phyloP scores from a whole-genome alignment of 495 filamentous ascomycete species.

The Tuber borchii region DNA sequence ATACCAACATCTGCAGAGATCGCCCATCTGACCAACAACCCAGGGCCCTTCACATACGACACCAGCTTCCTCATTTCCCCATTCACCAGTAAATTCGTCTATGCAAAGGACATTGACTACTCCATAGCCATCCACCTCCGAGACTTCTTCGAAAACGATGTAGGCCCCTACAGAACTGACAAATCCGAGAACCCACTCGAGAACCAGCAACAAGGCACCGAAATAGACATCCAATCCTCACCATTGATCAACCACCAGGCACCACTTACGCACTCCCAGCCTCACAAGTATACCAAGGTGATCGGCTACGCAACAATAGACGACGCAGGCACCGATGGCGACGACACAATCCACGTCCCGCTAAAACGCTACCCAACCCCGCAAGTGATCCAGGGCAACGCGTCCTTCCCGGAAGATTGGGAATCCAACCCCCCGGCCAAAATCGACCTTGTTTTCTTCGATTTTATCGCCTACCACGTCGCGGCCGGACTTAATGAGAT shows the following conservation, averaged over 20 bases:
- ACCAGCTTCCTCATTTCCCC: slow-evolving; percentile 79
- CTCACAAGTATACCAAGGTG: slow-evolving; percentile 43
- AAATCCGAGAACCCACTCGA: slow-evolving; percentile 35
- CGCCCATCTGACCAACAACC: not conserved
- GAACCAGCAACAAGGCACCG: slow-evolving; percentile 39
- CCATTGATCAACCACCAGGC: slow-evolving; percentile 50
- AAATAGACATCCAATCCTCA: slow-evolving; percentile 49
- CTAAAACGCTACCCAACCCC: slow-evolving; percentile 71
- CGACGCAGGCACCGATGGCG: slow-evolving; percentile 76
- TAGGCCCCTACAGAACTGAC: slow-evolving; percentile 31
- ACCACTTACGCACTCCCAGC: not conserved
- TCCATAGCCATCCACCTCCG: slow-evolving; percentile 62
- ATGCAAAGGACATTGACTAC: slow-evolving; percentile 73
- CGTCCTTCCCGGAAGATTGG: slow-evolving; percentile 49
- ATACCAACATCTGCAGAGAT: not conserved
- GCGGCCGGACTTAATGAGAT: slow-evolving; percentile 62
- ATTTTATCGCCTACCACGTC: slow-evolving; percentile 79
- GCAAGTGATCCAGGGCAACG: slow-evolving; percentile 67
- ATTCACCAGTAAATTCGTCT: slow-evolving; percentile 74
- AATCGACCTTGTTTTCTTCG: slow-evolving; percentile 83
- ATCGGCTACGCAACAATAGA: slow-evolving; percentile 87
- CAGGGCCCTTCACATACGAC: slow-evolving; percentile 67
- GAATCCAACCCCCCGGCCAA: slow-evolving; percentile 52
- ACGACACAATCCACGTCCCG: slow-evolving; percentile 75
- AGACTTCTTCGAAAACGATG: slow-evolving; percentile 65